These are phyloP conservation scores for Candida silvatica DNA, from an alignment of 805 yeast species.

Conservation along the genomic window DNA sequence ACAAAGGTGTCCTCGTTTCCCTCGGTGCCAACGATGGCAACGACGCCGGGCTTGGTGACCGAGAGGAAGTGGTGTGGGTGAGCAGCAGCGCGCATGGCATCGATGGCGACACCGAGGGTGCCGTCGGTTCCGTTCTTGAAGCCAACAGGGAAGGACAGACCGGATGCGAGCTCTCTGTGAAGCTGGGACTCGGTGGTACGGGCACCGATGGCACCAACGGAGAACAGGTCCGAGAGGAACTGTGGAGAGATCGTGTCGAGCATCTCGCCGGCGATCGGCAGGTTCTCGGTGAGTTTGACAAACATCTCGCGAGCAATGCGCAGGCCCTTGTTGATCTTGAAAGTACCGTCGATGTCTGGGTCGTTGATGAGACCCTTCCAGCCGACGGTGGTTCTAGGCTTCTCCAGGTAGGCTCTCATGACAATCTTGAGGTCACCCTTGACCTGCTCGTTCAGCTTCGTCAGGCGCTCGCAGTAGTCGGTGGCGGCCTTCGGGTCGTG, in stretches of 20 bases:
- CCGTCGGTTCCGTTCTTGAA: constrained; percentile 99
- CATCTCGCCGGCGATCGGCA: constrained; percentile 97
- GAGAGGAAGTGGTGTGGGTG: constrained; percentile 91
- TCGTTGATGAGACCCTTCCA: constrained; percentile 98
- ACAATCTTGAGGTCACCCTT: constrained; percentile 74
- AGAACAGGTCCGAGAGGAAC: constrained; percentile 84
- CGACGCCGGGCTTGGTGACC: constrained; percentile 94
- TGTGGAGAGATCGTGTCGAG: constrained; percentile 96
- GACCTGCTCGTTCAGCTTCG: constrained; percentile 49
- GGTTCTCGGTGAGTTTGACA: constrained; percentile 67
- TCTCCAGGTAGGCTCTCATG: constrained; percentile 97
- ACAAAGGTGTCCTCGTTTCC: constrained; percentile 90
- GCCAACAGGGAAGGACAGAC: constrained; percentile 95
- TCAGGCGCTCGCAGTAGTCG: constrained; percentile 71
- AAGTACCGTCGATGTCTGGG: constrained; percentile 90
- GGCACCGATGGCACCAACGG: constrained; percentile 98
- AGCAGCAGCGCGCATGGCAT: constrained; percentile 87
- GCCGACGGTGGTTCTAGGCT: constrained; percentile 98
- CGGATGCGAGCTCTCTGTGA: constrained; percentile 95
- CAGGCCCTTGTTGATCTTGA: constrained; percentile 91
- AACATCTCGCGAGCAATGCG: constrained; percentile 83
- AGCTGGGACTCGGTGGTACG: constrained; percentile 98
- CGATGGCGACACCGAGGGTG: constrained; percentile 86
- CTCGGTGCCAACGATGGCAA: constrained; percentile 91
- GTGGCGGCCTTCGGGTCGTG: constrained; percentile 91